Base-by-base conservation (phyloP, 2,329 filamentous ascomycete species). In the Myotisia sp. region DNA sequence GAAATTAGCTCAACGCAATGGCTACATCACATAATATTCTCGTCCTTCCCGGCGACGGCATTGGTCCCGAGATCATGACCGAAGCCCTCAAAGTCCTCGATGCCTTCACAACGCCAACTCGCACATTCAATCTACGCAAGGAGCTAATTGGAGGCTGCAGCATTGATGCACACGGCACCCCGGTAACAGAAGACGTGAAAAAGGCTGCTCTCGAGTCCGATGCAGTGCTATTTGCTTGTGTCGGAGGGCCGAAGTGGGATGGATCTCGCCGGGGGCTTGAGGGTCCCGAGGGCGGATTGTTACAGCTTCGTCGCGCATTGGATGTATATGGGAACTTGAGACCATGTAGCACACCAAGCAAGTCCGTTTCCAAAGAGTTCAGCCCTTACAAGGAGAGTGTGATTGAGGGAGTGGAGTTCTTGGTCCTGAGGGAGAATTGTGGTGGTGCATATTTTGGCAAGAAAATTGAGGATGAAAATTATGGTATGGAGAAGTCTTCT, bases 171-270 rank as follows among this genome's bases (percentile, higher is more conserved):
- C 72, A 75, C 51, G 81, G 82, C 44, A 69, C 64, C 33, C 71
- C 85, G 16, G 67, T 93, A 37, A 90, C 83, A 21, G 74, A 85
- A 44, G 70, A 76, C 47, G 80, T 84, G 40, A 79, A 92, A 48
- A 63, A 66, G 5, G 83, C 82, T 14, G 82, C 82, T 43, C 81
- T 87, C 52, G 62, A 68, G 23, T 82, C 84, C 38, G 79, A 92
- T 54, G 86, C 85, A 5, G 78, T 93, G 29, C 74, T 93, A 33
- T 77, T 94, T 40, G 85, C 83, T 38, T 81, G 84, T 46, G 87
- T 93, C 45, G 85, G 86, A 40, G 86, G 86, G 2, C 85, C 86
- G 10, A 73, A 93, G 79, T 93, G 84, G 84, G 84, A 85, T 44
- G 84, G 80, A 31, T 44, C 46, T 12, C 50, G 55, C 7, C 44